Conservation (phyloP, 306 rosid genomes). For the Purshia tridentata region DNA sequence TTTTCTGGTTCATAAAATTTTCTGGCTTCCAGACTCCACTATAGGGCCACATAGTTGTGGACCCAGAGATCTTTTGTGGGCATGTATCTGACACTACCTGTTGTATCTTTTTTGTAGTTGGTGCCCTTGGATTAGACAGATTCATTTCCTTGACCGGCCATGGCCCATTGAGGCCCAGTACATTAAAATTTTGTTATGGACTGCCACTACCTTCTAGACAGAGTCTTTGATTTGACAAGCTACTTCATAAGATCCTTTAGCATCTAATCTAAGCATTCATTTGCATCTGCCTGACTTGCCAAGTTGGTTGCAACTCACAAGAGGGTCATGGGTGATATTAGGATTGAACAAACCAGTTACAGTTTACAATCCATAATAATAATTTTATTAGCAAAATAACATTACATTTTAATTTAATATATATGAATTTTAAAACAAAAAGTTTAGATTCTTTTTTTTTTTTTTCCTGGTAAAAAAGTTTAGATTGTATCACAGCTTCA, state of each 20-base stretch:
- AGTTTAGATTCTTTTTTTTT: too few species aligned
- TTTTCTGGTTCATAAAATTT: constrained; percentile 21
- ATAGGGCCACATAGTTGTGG: constrained; percentile 24
- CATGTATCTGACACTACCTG: constrained; percentile 23
- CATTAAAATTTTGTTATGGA: constrained; percentile 19
- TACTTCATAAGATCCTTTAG: background rate
- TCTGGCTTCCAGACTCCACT: background rate
- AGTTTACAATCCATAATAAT: too few species aligned
- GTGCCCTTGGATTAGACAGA: constrained; percentile 23
- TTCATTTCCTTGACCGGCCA: constrained; percentile 5
- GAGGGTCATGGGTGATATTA: too few species aligned
- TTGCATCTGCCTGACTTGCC: background rate
- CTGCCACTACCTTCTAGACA: background rate
- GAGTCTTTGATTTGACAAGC: constrained; percentile 27
- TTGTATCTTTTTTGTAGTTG: background rate
- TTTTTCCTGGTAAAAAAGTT: too few species aligned
- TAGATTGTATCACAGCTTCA: too few species aligned
- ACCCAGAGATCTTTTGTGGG: constrained; percentile 33
- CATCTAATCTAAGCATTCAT: background rate
- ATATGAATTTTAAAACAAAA: too few species aligned
- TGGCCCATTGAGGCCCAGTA: constrained; percentile 30
- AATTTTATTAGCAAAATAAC: too few species aligned
- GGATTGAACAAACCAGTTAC: too few species aligned
- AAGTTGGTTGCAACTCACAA: too few species aligned
- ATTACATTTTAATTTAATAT: too few species aligned